Conservation (phyloP, 2,329 filamentous ascomycete genomes). For the Xylariaceae sp. region DNA sequence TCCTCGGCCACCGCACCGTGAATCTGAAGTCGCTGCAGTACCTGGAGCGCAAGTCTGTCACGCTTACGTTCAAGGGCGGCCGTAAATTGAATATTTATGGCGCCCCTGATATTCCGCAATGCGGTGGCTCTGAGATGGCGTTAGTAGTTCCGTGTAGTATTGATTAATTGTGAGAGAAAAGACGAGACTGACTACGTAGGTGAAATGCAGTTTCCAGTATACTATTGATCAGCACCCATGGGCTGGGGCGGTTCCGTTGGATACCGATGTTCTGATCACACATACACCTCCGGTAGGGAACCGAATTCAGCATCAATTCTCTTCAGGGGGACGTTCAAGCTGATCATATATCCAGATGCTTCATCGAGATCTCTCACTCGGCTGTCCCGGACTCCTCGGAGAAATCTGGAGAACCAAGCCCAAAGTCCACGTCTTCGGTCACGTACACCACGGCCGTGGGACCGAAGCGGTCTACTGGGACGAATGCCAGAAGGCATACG, state of each 20-base stretch:
- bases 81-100: slow-evolving; percentile 70
- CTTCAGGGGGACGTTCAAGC: neutral
- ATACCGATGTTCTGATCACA: slow-evolving; percentile 74
- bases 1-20: slow-evolving; percentile 45
- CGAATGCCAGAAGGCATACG: slow-evolving; percentile 64
- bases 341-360: slow-evolving; percentile 42
- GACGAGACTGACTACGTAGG: slow-evolving; percentile 3
- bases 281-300: slow-evolving; percentile 66
- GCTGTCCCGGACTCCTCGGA: slow-evolving; percentile 63
- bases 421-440: slow-evolving; percentile 74
- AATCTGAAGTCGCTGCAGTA: slow-evolving; percentile 68
- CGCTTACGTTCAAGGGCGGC: slow-evolving; percentile 55
- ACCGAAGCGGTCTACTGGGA: slow-evolving; percentile 69
- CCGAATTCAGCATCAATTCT: neutral
- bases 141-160: slow-evolving; percentile 21
- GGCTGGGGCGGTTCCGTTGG: slow-evolving; percentile 62
- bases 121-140: slow-evolving; percentile 66
- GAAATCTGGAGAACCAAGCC: slow-evolving; percentile 74
- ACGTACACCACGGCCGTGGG: slow-evolving; percentile 74
- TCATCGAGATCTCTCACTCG: slow-evolving; percentile 65
- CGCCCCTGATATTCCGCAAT: slow-evolving; percentile 70
- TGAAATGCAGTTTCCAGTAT: slow-evolving; percentile 62
- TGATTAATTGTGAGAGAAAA: neutral
- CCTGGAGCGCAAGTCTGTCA: slow-evolving; percentile 63
- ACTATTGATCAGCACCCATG: slow-evolving; percentile 60